These are phyloP conservation scores for Pseudogymnoascus sp. DNA, from an alignment of 2,329 filamentous ascomycete species.

Conservation along the genomic window DNA sequence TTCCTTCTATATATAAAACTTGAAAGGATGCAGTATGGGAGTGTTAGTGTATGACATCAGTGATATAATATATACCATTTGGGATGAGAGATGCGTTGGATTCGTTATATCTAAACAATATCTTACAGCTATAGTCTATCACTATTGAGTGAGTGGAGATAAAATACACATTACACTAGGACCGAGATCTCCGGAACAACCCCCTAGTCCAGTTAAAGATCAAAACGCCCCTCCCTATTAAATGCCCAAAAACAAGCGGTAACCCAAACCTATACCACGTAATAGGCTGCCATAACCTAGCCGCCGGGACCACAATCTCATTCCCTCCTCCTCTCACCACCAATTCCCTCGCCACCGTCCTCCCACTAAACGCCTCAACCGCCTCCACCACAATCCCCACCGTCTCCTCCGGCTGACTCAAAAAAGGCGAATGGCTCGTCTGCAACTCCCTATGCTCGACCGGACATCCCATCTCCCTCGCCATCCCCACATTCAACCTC, in stretches of 20 bases:
- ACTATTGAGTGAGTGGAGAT: constrained; percentile 5
- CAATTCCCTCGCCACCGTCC: constrained; percentile 1
- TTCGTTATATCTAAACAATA: not conserved
- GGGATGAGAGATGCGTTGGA: not conserved
- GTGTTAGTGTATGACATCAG: not conserved
- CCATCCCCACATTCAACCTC: constrained; percentile 31
- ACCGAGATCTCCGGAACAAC: constrained; percentile 11
- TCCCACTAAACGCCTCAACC: constrained; percentile 26
- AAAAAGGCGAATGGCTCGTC: constrained; percentile 38
- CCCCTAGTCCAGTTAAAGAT: constrained; percentile 14
- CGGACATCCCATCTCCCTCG: constrained; percentile 30
- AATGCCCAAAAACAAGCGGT: constrained; percentile 15
- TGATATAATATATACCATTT: not conserved
- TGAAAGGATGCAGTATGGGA: not conserved
- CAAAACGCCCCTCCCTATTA: constrained; percentile 16
- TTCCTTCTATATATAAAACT: not conserved
- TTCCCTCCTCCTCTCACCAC: not conserved
- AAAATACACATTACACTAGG: constrained; percentile 1
- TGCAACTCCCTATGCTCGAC: constrained; percentile 33
- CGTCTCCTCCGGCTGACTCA: constrained; percentile 35
- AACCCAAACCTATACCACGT: constrained; percentile 18
- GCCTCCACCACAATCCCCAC: constrained; percentile 33
- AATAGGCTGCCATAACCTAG: constrained; percentile 14
- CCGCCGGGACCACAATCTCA: constrained; percentile 11
- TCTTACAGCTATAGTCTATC: constrained; percentile 2